Evolutionary conservation across 2,329 filamentous ascomycete genomes (phyloP), one percentile per base, ranked within the genome.

Genomic region (Lasiodiplodia sp.): DNA sequence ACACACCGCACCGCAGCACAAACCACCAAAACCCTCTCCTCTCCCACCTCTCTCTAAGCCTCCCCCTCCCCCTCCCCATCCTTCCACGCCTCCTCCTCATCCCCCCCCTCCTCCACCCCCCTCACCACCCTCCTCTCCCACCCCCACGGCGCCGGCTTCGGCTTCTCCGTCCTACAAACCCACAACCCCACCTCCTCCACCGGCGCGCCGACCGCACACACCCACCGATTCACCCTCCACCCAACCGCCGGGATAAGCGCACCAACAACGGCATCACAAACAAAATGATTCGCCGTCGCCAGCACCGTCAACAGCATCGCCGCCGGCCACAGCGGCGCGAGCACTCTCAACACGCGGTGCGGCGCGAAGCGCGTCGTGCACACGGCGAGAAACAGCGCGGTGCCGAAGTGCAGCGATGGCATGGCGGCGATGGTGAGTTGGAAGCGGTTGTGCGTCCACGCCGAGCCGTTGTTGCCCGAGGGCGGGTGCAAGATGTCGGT

Each of bases 351-450:
- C 11, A 75, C 66, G 10, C 73, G 71, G 68, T 85, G 82, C 1
- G 81, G 82, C 11, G 81, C 81, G 71, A 80, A 84, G 8, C 73
- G 78, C 12, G 75, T 71, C 31, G 81, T 68, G 28, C 73, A 79
- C 6, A 79, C 73, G 2, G 77, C 78, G 14, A 82, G 73, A 67
- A 80, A 80, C 2, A 80, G 72, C 0, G 80, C 73, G 0, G 79
- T 82, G 37, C 83, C 83, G 69, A 84, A 85, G 70, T 85, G 83
- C 16, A 85, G 72, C 21, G 80, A 83, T 1, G 83, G 83, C 83
- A 85, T 85, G 31, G 83, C 83, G 0, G 83, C 83, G 69, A 84
- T 83, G 8, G 82, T 84, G 12, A 85, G 73, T 71, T 83, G 82
- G 68, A 82, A 84, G 23, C 77, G 76, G 70, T 85, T 85, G 66